Evolutionary conservation across 768 basidiomycete genomes (phyloP), one percentile per base, ranked within the genome.

Genomic region (Termitomyces sp.): DNA sequence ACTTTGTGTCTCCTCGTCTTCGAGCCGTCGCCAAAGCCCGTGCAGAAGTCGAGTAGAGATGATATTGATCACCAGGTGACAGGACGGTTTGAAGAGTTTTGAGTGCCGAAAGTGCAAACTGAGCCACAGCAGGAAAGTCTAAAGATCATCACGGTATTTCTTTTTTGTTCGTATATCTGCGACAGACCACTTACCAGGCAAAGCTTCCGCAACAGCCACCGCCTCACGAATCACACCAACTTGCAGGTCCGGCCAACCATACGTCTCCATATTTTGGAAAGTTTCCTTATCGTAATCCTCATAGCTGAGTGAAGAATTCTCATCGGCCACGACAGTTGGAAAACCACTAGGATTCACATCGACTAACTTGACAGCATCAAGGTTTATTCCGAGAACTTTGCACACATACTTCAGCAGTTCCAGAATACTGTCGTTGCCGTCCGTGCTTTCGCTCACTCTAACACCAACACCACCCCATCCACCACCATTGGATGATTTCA

Each of bases 211-310:
- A 3, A 98, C 86, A 0, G 90, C 87, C 22, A 98, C 86, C 0
- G 94, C 92, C 68, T 98, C 97, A 38, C 93, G 83, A 22, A 98
- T 79, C n/a, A 95, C 85, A 24, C 93, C 94, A 18, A 98, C 83
- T 74, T 97, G 96, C 41, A 99, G 75, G 68, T 94, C 92, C 3
- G 94, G 88, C 96, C 96, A 98, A 4, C 97, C 97, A 67, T 86
- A 91, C 5, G 80, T 71, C 60, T 85, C 83, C 26, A 71, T 74
- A 32, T 73, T 68, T 20, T 73, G 71, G 35, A 74, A 58, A 0
- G 73, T 71, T 54, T 80, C 79, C 48, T 78, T 76, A 55, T 79
- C 79, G 32, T 69, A 70, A 24, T 63, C 47, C 63, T 62, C 61
- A 28, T 56, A 49, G 52, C 26, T 57, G 26, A 50, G 45, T 26